These are phyloP conservation scores for Lycium ferocissimum DNA, from an alignment of 257 asterid species.

Conservation along the genomic window DNA sequence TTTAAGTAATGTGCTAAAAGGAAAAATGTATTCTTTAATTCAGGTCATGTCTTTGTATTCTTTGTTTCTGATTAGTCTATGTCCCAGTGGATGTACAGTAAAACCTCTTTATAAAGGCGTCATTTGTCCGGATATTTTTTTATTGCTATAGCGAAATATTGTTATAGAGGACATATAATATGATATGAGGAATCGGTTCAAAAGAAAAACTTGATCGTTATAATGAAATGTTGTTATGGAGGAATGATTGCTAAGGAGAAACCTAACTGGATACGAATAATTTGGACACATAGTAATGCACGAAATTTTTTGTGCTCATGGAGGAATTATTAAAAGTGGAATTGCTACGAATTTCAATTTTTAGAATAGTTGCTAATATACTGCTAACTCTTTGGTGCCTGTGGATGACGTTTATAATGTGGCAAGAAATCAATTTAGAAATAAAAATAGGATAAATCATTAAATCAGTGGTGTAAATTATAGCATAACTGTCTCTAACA, in stretches of 20 bases:
- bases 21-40: not conserved
- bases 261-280: no score
- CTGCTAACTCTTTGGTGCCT: not conserved
- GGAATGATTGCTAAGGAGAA: no score
- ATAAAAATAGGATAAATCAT: no score
- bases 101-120: constrained; percentile 50
- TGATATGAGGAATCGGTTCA: not conserved
- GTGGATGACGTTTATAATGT: not conserved
- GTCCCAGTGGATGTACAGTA: not conserved
- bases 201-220: not conserved
- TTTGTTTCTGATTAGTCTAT: not conserved
- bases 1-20: not conserved
- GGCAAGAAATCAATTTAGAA: no score
- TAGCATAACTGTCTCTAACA: no score
- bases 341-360: no score
- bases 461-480: no score
- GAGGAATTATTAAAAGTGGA: not conserved
- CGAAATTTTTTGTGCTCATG: no score
- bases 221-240: not conserved
- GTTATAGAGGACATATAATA: not conserved
- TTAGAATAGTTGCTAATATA: not conserved
- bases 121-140: constrained; percentile 66
- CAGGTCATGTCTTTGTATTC: not conserved
- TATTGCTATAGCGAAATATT: no score
- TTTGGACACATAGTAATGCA: no score